phyloP scores from a whole-genome alignment of 257 asterid species.

The Gentiana straminea region DNA sequence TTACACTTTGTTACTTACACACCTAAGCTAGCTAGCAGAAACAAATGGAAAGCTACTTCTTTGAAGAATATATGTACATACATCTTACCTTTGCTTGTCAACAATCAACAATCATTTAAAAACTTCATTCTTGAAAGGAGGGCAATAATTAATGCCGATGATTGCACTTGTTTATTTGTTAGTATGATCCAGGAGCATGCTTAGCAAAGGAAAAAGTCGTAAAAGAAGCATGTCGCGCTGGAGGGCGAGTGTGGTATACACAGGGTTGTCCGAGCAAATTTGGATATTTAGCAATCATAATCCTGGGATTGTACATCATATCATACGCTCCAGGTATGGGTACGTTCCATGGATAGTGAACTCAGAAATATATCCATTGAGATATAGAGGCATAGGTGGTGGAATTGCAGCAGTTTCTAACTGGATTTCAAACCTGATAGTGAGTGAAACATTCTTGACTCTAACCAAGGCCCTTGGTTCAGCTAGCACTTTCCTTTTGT shows the following conservation, averaged over 20 bases:
- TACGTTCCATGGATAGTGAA: conserved; percentile 45
- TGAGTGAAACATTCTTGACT: conserved; percentile 29
- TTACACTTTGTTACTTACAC: too few species aligned
- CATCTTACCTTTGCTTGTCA: too few species aligned
- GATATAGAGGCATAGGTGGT: conserved; percentile 31
- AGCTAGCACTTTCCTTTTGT: conserved; percentile 33
- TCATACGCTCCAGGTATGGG: conserved; percentile 45
- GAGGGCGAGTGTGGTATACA: conserved; percentile 29
- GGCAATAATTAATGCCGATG: not conserved
- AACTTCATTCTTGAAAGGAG: not conserved
- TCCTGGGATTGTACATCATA: conserved; percentile 24
- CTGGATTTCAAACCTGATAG: conserved; percentile 41
- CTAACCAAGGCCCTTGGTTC: conserved; percentile 35
- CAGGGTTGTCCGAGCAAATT: conserved; percentile 35
- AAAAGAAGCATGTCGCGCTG: conserved; percentile 22
- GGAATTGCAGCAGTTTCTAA: conserved; percentile 40
- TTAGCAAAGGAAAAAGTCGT: conserved; percentile 14
- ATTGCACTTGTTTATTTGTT: not conserved
- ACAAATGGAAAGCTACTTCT: too few species aligned
- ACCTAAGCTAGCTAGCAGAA: too few species aligned
- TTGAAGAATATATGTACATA: too few species aligned
- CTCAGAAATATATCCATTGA: conserved; percentile 35
- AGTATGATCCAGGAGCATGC: conserved; percentile 35
- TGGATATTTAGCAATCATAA: conserved; percentile 21
- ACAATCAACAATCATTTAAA: too few species aligned